Percentiles rank a stretch among this genome's conserved stretches.
Evolutionary conservation across 2,329 filamentous ascomycete genomes (phyloP).

Genomic region (Botrytis cinerea): DNA sequence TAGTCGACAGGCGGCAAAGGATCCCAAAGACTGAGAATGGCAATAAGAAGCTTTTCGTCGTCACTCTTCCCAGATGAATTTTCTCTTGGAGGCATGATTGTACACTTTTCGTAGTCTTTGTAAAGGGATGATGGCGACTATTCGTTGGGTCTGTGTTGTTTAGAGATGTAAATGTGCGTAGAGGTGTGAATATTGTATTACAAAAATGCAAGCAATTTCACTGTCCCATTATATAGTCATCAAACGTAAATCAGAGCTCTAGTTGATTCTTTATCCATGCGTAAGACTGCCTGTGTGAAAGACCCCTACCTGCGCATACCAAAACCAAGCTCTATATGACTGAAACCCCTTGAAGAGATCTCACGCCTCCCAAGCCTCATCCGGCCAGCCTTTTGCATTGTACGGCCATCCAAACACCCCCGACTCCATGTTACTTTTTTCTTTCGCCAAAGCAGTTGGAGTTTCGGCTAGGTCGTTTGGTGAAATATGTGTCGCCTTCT

Average conservation of each 20-base stretch:
- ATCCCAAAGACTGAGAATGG: not conserved
- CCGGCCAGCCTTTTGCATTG: not conserved
- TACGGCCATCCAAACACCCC: not conserved
- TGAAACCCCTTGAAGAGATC: not conserved
- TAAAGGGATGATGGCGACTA: not conserved
- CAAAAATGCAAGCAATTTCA: not conserved
- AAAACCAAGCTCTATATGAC: not conserved
- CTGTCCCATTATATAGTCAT: not conserved
- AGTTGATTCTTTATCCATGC: not conserved
- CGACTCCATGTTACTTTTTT: no score
- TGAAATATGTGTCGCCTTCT: not conserved
- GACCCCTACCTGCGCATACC: not conserved
- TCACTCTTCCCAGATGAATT: not conserved
- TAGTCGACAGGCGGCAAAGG: not conserved
- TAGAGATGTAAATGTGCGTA: not conserved
- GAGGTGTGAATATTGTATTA: not conserved
- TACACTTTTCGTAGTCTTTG: not conserved
- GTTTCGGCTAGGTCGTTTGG: not conserved
- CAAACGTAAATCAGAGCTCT: not conserved
- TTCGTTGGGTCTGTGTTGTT: not conserved
- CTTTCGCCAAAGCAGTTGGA: not conserved
- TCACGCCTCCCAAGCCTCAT: not conserved
- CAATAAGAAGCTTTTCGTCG: conserved; percentile 1
- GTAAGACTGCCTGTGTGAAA: not conserved
- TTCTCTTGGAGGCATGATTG: not conserved